A percentile compares a stretch with the other conserved stretches of the same genome.
Evolutionary conservation across 352 stramenopile species (phyloP).

Genomic region (Phytophthora crassamura): DNA sequence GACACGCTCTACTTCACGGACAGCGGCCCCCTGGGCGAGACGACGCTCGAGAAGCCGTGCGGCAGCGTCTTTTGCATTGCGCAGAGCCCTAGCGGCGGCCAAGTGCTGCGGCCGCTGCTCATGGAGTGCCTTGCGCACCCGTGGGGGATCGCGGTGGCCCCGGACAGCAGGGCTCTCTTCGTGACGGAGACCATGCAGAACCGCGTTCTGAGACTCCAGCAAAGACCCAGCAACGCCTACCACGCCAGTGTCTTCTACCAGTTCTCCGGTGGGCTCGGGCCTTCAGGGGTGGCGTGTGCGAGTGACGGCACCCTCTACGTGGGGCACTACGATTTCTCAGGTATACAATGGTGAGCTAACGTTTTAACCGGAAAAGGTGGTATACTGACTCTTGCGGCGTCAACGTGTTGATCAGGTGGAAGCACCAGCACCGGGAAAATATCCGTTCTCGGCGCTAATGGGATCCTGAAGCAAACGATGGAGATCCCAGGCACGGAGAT

Average conservation of each 20-base stretch:
- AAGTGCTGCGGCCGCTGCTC: slow-evolving; percentile 75
- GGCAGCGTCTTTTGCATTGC: slow-evolving; percentile 85
- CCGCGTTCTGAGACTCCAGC: slow-evolving; percentile 71
- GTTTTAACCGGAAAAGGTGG: background rate
- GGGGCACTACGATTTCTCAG: slow-evolving; percentile 85
- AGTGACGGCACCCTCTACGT: slow-evolving; percentile 72
- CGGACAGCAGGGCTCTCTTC: slow-evolving; percentile 58
- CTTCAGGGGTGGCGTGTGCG: slow-evolving; percentile 78
- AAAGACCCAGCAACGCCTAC: slow-evolving; percentile 71
- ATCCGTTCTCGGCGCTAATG: slow-evolving; percentile 65
- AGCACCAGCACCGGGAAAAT: slow-evolving; percentile 58
- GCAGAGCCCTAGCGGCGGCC: slow-evolving; percentile 65
- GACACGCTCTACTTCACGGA: slow-evolving; percentile 87
- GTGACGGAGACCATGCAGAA: slow-evolving; percentile 86
- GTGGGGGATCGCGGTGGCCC: slow-evolving; percentile 59
- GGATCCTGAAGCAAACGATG: slow-evolving; percentile 54
- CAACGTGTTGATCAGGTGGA: slow-evolving; percentile 26
- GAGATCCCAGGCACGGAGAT: slow-evolving; percentile 74
- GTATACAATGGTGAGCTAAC: slow-evolving; percentile 22
- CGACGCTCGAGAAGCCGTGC: slow-evolving; percentile 77
- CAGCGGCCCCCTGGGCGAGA: slow-evolving; percentile 85
- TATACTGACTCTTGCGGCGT: background rate
- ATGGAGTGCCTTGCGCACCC: slow-evolving; percentile 86
- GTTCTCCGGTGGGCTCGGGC: slow-evolving; percentile 81
- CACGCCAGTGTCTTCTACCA: slow-evolving; percentile 86